Evolutionary conservation across 2,329 filamentous ascomycete genomes (phyloP), one percentile per base, ranked within the genome.

Genomic region (Thelonectria rubi): DNA sequence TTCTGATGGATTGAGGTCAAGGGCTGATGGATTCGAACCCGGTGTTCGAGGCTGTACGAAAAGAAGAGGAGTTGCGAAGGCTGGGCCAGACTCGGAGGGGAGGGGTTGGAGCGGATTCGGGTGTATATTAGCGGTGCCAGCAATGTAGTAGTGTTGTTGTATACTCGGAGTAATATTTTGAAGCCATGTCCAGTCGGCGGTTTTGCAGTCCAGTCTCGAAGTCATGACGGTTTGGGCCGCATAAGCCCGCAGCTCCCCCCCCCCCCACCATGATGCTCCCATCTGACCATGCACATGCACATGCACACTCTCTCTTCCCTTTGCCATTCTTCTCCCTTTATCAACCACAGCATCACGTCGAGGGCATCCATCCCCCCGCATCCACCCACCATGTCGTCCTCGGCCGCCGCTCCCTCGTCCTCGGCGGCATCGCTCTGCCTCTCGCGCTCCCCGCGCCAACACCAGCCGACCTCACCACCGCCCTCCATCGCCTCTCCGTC

Each of bases 41-140:
- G 26, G 56, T 63, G 62, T 64, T 60, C 55, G 62, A 61, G 50
- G 39, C 18, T 40, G 49, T 50, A 53, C 45, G 49, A 47, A 48
- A 40, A 42, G 48, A n/a, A n/a, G 53, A 17, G 15, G 40, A 7
- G 40, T 9, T 5, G 7, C 15, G 15, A 10, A 42, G 18, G 40
- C 37, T 51, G 58, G 48, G 45, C 52, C 26, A 30, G 26, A 30
- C 26, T 30, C 26, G 53, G 42, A 42, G 52, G 30, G 10, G 20
- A 46, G 42, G 58, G 43, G 18, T 49, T n/a, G n/a, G 45, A 60
- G 32, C 49, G 53, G 56, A 60, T 49, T 39, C 20, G 49, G 52
- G 65, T 71, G 62, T 67, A 70, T 64, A 69, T 60, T 70, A 70
- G 62, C 49, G 62, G 58, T 65, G 71, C 53, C 60, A 57, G 56